Conservation (phyloP, 2,329 filamentous ascomycete genomes). For the Colletotrichum lentis region DNA sequence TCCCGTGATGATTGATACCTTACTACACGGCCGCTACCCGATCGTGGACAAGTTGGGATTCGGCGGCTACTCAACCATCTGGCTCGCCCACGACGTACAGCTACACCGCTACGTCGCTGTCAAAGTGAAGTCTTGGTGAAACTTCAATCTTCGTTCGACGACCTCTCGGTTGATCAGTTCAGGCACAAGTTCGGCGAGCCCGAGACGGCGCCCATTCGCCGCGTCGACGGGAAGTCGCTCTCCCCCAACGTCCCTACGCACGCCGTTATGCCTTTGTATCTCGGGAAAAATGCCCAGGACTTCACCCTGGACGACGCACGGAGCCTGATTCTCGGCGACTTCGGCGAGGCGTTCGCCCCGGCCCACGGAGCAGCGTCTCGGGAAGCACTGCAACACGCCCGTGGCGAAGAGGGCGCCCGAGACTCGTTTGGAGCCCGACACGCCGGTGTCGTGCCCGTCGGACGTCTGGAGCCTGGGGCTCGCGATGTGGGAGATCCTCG, state of each 20-base stretch:
- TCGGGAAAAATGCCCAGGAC: background rate
- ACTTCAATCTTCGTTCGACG: background rate
- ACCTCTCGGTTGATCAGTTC: background rate
- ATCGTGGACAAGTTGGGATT: slow-evolving; percentile 51
- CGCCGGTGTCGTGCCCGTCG: background rate
- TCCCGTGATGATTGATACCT: background rate
- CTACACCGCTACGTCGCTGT: slow-evolving; percentile 43
- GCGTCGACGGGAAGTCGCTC: background rate
- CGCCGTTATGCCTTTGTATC: background rate
- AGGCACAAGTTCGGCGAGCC: background rate
- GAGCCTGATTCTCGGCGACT: slow-evolving; percentile 46
- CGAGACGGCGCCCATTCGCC: background rate
- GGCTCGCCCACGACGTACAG: slow-evolving; percentile 49
- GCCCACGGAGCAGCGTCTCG: slow-evolving; percentile 38
- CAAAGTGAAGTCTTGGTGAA: slow-evolving; percentile 42
- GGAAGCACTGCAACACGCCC: slow-evolving; percentile 40
- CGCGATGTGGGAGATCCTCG: background rate
- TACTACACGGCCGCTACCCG: slow-evolving; percentile 45
- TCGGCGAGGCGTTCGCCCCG: slow-evolving; percentile 46
- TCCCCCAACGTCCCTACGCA: background rate
- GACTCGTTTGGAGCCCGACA: slow-evolving; percentile 8
- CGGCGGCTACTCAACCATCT: slow-evolving; percentile 52
- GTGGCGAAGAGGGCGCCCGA: slow-evolving; percentile 32
- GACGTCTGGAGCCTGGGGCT: background rate
- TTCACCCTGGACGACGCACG: slow-evolving; percentile 43